Base-by-base conservation (phyloP, 2,329 filamentous ascomycete species). In the Xylaria digitata region DNA sequence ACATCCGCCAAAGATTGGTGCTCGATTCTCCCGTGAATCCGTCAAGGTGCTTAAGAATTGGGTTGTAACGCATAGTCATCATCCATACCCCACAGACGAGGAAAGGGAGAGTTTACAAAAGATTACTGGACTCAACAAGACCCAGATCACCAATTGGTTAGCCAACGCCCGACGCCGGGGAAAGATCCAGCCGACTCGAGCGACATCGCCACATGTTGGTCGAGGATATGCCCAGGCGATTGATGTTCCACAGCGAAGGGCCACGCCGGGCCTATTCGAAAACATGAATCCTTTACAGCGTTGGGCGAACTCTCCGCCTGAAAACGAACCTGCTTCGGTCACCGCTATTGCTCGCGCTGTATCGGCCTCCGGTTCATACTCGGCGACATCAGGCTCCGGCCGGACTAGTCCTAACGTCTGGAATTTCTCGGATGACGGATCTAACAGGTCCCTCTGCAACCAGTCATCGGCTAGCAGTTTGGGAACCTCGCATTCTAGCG, bases 81-180 rank as follows among this genome's bases (percentile, higher is more conserved):
- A 96, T 73, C 94, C 94, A 0, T 97, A 97, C 76, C 94, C 94
- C 5, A 94, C 89, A 40, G 93, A 97, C 49, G 89, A 93, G 65
- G 92, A 97, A 76, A 96, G 95, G 75, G 91, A 94, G 71, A 86
- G 88, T 68, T 83, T 97, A 30, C 91, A 93, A 78, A 85, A 87
- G 53, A 87, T 91, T 73, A 97, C 94, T 0, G 93, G 93, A 7
- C 84, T 97, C 46, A 94, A 89, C 77, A 89, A 92, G 74, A 91
- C 86, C 15, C 94, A 97, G 75, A 95, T 97, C 73, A 90, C 90
- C 11, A 97, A 96, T 77, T 97, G 94, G 94, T 87, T 97, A 53
- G 94, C 94, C 66, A 97, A 97, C 78, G 93, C 93, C 64, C 89
- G 94, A 49, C 88, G 94, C 63, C 87, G 94, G 69, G 90, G 92